phyloP scores from a whole-genome alignment of 257 asterid genomes.

The Fraxinus americana region DNA sequence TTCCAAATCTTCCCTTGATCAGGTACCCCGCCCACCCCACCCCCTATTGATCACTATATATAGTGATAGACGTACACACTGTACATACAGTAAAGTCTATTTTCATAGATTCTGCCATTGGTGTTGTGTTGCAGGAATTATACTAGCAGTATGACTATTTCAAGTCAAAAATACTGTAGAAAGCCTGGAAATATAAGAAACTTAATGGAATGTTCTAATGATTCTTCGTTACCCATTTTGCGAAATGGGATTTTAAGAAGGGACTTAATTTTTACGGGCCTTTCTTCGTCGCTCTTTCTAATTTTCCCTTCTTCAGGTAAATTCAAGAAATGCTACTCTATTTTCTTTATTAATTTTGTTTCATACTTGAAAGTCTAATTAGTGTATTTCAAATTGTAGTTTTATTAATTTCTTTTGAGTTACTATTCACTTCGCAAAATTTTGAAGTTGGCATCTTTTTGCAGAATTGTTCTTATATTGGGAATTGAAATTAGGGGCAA shows the following conservation, averaged over 20 bases:
- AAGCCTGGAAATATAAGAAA: slow-evolving; percentile 26
- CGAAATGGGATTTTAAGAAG: slow-evolving; percentile 52
- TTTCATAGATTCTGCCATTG: not conserved
- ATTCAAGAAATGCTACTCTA: not conserved
- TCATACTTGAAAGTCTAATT: slow-evolving; percentile 18
- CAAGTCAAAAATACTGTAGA: slow-evolving; percentile 28
- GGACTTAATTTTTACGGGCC: slow-evolving; percentile 55
- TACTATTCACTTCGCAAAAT: not conserved
- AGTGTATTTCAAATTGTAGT: not conserved
- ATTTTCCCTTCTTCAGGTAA: slow-evolving; percentile 56
- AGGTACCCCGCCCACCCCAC: slow-evolving; percentile 21
- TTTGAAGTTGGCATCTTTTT: not conserved
- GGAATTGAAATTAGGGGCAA: not conserved
- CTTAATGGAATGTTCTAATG: slow-evolving; percentile 29
- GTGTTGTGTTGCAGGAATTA: slow-evolving; percentile 33
- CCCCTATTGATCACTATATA: not conserved
- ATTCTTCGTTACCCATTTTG: slow-evolving; percentile 37
- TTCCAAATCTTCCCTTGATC: slow-evolving; percentile 26
- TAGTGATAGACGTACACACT: not conserved
- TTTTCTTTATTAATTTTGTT: not conserved
- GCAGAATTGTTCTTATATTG: not conserved
- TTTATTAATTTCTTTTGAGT: not conserved
- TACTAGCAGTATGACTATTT: slow-evolving; percentile 23
- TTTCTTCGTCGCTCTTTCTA: slow-evolving; percentile 59
- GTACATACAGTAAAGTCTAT: not conserved